Base-by-base conservation (phyloP, 2,329 filamentous ascomycete genomes). In the Drechslerella coelobrocha region DNA sequence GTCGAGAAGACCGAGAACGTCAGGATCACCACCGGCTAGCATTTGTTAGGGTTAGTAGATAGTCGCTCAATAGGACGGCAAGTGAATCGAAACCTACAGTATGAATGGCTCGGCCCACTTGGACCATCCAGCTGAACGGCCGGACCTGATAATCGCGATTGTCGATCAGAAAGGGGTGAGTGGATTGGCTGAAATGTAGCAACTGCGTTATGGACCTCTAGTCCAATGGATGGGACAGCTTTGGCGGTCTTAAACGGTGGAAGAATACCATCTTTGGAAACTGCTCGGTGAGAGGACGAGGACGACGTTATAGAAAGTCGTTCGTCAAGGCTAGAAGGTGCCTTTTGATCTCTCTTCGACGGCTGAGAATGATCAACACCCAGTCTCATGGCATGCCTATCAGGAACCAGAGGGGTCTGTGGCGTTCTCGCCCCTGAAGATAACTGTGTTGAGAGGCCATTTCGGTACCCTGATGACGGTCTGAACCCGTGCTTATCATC, bases 1-100 rank as follows among this genome's bases (percentile, higher is more conserved):
- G 77, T 97, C 91, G 2, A 99, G 79, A 84, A 89, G 88, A 76
- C 84, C 84, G 51, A 89, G 80, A 57, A 89, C 85, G 75, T 81
- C 86, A 2, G 88, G 87, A 71, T 89, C 86, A 63, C 89, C 92
- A 0, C 94, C 94, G 47, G 86, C 71, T 45, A 23, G 21, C 19
- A 5, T 26, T 43, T 56, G 12, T n/a, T n/a, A 12, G 24, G 2
- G 23, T 51, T n/a, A 51, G 47, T 17, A 14, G 7, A 2, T 12
- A n/a, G 6, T 27, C 5, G 8, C 10, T 9, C 41, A 59, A 77
- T 77, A 9, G 79, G 73, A 14, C 80, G 19, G 14, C 6, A 17
- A 23, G 19, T 10, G 12, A 27, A 19, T 2, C 8, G 5, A 5
- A 6, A 2, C 47, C 27, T 51, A 51, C 47, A 56, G 51, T 71